Evolutionary conservation across 176 grass and related monocot species (phyloP), one percentile per base, ranked within the genome.

Genomic region (Carex kokanica): DNA sequence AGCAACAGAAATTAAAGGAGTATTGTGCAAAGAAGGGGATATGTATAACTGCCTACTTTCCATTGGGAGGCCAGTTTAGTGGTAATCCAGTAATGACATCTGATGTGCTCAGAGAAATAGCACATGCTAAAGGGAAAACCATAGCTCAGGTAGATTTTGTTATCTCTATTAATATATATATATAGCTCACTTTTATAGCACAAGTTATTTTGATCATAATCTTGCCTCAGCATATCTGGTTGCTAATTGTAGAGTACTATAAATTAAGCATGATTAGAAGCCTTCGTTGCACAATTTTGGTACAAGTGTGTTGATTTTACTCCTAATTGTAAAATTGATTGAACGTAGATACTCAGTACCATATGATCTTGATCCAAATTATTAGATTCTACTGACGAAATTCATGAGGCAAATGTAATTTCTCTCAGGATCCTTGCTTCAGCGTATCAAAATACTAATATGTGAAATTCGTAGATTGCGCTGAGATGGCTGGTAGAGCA

Each of bases 401-500:
- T 27, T 61, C 65, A 82, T 24, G 85, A 79, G 8, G 62, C 17
- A 88, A 87, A 23, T 91, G 86, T 47, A 47, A 47, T 47, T 47
- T 47, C 9, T 47, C 45, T 47, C 45, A 47, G 11, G 45, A 47
- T 11, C 9, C 9, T 47, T 47, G 38, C 38, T 41, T 41, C 38
- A 41, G 6, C 1, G 38, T 41, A 6, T 41, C 38, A 1, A 5
- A 41, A 18, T 86, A 27, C 4, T 17, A 60, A 59, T 51, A 47
- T 57, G 40, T 13, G 18, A 27, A 77, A 47, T 23, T 23, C 58
- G 57, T 60, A 92, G 90, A 85, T 95, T 63, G 89, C 93, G 27
- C 55, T 92, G 52, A 87, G 90, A 31, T 92, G 88, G 93, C 56
- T 90, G 36, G 74, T 85, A 5, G 78, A 92, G 79, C 90, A 95